Percentiles rank a stretch among this genome's conserved stretches.
phyloP scores from a whole-genome alignment of 2,329 filamentous ascomycete species.

The Ceratocystis huliohia region DNA sequence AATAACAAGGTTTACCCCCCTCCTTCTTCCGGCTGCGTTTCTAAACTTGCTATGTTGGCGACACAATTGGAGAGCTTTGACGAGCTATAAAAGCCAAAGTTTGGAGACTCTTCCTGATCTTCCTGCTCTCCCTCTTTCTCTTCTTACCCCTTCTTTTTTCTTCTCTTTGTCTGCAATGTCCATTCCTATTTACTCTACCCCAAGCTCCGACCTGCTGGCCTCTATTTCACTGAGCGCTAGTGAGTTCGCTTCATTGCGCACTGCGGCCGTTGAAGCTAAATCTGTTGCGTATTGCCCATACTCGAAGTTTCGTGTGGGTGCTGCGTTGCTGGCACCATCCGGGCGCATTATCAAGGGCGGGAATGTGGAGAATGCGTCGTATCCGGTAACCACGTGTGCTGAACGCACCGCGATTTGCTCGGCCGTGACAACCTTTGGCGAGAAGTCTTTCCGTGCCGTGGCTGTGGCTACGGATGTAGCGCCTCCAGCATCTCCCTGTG shows the following conservation, averaged over 20 bases:
- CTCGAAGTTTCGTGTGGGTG: constrained; percentile 82
- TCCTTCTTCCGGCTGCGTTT: constrained; percentile 1
- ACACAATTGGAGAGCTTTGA: background rate
- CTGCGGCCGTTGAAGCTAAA: constrained; percentile 58
- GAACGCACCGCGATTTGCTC: constrained; percentile 80
- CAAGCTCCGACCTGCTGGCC: constrained; percentile 25
- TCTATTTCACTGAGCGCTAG: constrained; percentile 38
- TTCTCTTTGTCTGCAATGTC: constrained; percentile 9
- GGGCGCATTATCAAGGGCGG: constrained; percentile 46
- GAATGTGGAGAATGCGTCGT: constrained; percentile 87
- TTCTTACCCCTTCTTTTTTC: background rate
- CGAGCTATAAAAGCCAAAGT: background rate
- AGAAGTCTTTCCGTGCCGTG: constrained; percentile 56
- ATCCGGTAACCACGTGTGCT: constrained; percentile 90
- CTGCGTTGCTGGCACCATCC: constrained; percentile 52
- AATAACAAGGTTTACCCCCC: background rate
- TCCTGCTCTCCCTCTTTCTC: background rate
- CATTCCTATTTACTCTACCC: constrained; percentile 24
- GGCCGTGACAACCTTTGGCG: constrained; percentile 50
- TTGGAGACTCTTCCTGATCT: background rate
- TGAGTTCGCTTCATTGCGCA: constrained; percentile 53
- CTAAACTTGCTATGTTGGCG: background rate
- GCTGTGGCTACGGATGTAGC: constrained; percentile 72
- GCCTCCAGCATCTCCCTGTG: constrained; percentile 65
- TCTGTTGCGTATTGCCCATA: constrained; percentile 79